These are phyloP conservation scores for Zangia roseola DNA, from an alignment of 768 basidiomycete species.

Conservation along the genomic window DNA sequence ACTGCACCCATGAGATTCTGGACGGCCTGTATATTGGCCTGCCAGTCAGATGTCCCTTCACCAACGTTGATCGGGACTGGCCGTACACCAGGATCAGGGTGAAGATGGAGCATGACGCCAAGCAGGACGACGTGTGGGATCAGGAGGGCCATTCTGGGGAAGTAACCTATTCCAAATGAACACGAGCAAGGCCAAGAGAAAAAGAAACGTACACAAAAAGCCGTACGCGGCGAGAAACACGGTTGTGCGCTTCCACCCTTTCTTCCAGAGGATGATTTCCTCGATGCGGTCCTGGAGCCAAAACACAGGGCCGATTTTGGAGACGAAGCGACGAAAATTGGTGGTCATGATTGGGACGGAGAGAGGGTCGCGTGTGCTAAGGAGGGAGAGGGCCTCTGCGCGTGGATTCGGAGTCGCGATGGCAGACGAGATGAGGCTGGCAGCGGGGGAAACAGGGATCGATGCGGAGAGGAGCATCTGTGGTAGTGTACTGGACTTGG, in stretches of 20 bases:
- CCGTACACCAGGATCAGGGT: constrained; percentile 43
- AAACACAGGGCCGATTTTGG: constrained; percentile 74
- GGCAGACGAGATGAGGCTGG: constrained; percentile 14
- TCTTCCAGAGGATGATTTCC: constrained; percentile 81
- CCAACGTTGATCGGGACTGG: constrained; percentile 38
- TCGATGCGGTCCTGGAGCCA: constrained; percentile 90
- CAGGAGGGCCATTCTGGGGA: constrained; percentile 68
- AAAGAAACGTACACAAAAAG: constrained; percentile 66
- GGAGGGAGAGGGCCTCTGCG: constrained; percentile 24
- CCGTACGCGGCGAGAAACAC: constrained; percentile 77
- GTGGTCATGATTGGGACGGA: constrained; percentile 70
- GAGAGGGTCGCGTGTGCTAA: constrained; percentile 65
- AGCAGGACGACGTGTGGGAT: constrained; percentile 66
- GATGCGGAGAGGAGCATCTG: constrained; percentile 34
- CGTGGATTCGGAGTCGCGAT: constrained; percentile 25
- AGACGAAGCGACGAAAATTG: constrained; percentile 72
- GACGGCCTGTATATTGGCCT: constrained; percentile 83
- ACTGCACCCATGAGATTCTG: constrained; percentile 88
- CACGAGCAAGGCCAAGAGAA: background rate
- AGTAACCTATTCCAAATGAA: constrained; percentile 54
- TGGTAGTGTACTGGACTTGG: constrained; percentile 38
- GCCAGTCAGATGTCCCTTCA: constrained; percentile 77
- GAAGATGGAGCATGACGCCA: constrained; percentile 61
- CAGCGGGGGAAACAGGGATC: constrained; percentile 19
- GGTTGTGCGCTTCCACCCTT: constrained; percentile 66